Percentiles rank a stretch among this genome's conserved stretches.
These are phyloP conservation scores for Bifiguratus adelaidae DNA, from an alignment of 192 early-diverging fungal species.

Conservation along the genomic window DNA sequence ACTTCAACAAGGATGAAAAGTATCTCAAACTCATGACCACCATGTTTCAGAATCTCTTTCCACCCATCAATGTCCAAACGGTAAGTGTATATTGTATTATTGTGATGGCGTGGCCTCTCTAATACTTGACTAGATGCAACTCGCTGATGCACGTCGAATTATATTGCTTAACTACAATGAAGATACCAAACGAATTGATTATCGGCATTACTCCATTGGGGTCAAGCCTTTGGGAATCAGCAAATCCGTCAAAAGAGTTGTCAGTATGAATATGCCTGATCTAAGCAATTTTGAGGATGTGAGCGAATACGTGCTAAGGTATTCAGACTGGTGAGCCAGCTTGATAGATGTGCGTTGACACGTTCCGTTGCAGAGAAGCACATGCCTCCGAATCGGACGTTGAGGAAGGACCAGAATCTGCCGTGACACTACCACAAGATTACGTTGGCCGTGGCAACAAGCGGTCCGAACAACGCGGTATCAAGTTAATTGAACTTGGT, in stretches of 20 bases:
- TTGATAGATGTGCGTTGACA: too few relatives aligned
- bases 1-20: slow-evolving; percentile 58
- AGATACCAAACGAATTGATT: slow-evolving; percentile 74
- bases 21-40: slow-evolving; percentile 87
- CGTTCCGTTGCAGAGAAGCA: slow-evolving; percentile 51
- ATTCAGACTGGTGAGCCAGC: too few relatives aligned
- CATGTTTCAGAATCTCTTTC: slow-evolving; percentile 96
- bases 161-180: slow-evolving; percentile 86
- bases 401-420: slow-evolving; percentile 83
- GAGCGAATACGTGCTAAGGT: slow-evolving; percentile 80
- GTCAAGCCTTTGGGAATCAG: slow-evolving; percentile 84
- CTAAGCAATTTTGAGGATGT: slow-evolving; percentile 79
- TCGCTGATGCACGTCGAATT: slow-evolving; percentile 81
- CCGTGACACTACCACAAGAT: slow-evolving; percentile 74
- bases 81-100: slow-evolving; percentile 31
- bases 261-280: slow-evolving; percentile 69
- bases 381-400: slow-evolving; percentile 85
- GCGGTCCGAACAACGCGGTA: slow-evolving; percentile 71
- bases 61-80: slow-evolving; percentile 85
- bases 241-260: slow-evolving; percentile 81
- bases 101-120: background rate
- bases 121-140: slow-evolving; percentile 55
- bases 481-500: slow-evolving; percentile 81
- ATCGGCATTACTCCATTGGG: slow-evolving; percentile 87
- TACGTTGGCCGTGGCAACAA: slow-evolving; percentile 67